phyloP scores from a whole-genome alignment of 2,329 filamentous ascomycete species.

The Phialemoniopsis sp. region DNA sequence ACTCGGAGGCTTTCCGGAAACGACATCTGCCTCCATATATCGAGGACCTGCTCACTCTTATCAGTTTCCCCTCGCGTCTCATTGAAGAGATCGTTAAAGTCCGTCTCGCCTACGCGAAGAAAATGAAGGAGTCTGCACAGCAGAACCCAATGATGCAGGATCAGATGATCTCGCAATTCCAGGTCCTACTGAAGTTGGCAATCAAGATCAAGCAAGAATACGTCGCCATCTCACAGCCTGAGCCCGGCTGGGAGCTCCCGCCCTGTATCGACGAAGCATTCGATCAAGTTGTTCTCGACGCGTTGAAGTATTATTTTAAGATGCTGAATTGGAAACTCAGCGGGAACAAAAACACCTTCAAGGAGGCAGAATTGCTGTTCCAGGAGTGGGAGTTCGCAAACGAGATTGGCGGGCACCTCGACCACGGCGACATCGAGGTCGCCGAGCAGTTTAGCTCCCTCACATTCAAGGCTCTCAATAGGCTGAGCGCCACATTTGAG shows the following conservation, averaged over 20 bases:
- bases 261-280: slow-evolving; percentile 97
- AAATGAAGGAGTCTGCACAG: slow-evolving; percentile 91
- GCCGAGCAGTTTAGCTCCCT: slow-evolving; percentile 95
- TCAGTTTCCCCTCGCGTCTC: slow-evolving; percentile 93
- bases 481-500: slow-evolving; percentile 88
- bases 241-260: slow-evolving; percentile 91
- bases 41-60: slow-evolving; percentile 89
- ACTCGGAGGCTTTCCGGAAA: slow-evolving; percentile 78
- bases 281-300: slow-evolving; percentile 85
- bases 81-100: slow-evolving; percentile 96
- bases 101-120: slow-evolving; percentile 84
- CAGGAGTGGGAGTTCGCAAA: slow-evolving; percentile 99
- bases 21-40: slow-evolving; percentile 94
- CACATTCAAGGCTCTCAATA: slow-evolving; percentile 86
- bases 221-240: slow-evolving; percentile 74
- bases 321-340: slow-evolving; percentile 98
- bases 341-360: slow-evolving; percentile 98
- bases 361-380: slow-evolving; percentile 94
- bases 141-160: slow-evolving; percentile 93
- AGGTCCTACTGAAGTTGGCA: slow-evolving; percentile 85
- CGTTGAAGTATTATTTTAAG: slow-evolving; percentile 96
- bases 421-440: slow-evolving; percentile 91
- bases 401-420: slow-evolving; percentile 84
- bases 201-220: slow-evolving; percentile 92
- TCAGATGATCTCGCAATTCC: slow-evolving; percentile 96